phyloP scores from a whole-genome alignment of 257 asterid genomes.

The Fraxinus cuspidata region DNA sequence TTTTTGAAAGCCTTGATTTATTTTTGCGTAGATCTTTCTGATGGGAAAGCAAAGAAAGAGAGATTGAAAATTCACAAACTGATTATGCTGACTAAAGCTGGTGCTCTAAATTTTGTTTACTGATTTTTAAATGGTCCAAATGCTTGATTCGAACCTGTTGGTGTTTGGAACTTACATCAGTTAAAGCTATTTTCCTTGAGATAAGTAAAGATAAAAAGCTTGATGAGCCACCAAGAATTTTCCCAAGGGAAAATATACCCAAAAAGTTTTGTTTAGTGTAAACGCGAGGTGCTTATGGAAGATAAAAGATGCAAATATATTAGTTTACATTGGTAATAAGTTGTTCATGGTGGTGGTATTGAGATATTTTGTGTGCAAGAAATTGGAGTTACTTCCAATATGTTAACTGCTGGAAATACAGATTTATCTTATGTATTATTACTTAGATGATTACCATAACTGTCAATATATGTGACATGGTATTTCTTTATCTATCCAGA shows the following conservation, averaged over 20 bases:
- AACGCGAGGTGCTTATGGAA: too few relatives aligned
- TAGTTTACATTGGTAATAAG: too few relatives aligned
- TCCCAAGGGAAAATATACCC: neutral
- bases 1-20: neutral
- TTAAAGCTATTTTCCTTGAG: neutral
- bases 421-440: neutral
- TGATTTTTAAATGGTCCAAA: neutral
- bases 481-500: constrained; percentile 42
- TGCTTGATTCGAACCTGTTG: neutral
- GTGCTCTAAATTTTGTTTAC: too few relatives aligned
- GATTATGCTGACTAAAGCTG: neutral
- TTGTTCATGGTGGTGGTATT: neutral
- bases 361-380: too few relatives aligned
- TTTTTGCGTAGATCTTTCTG: neutral
- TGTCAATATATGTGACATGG: neutral
- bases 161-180: neutral
- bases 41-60: neutral
- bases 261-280: too few relatives aligned
- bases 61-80: neutral
- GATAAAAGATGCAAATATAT: too few relatives aligned
- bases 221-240: neutral
- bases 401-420: neutral
- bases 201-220: neutral
- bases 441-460: neutral
- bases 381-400: too few relatives aligned